These are phyloP conservation scores for Neolentinus lepideus DNA, from an alignment of 1,284 basidiomycete species.

Conservation along the genomic window DNA sequence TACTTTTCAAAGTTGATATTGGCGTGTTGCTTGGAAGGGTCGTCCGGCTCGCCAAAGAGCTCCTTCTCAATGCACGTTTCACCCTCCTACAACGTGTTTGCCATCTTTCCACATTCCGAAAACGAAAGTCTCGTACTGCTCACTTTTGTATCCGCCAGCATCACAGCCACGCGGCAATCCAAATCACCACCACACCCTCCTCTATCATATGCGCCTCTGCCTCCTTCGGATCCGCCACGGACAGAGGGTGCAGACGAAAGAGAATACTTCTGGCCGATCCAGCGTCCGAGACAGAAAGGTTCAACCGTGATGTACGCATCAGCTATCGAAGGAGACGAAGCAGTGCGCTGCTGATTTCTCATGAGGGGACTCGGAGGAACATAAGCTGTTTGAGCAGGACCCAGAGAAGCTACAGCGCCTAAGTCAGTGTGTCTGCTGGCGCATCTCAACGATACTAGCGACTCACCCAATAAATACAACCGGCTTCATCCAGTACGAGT, in stretches of 20 bases:
- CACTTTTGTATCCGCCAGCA: constrained; percentile 32
- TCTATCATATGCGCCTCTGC: constrained; percentile 32
- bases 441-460: constrained; percentile 24
- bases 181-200: constrained; percentile 14
- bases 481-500: too few species aligned
- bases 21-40: constrained; percentile 82
- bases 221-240: constrained; percentile 44
- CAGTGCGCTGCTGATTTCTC: constrained; percentile 76
- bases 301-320: constrained; percentile 32
- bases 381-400: constrained; percentile 79
- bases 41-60: constrained; percentile 86
- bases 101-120: constrained; percentile 88
- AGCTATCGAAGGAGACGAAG: constrained; percentile 41
- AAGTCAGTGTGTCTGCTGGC: constrained; percentile 2
- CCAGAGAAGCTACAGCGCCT: constrained; percentile 47
- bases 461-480: constrained; percentile 69
- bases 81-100: constrained; percentile 73
- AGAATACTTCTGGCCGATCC: constrained; percentile 70
- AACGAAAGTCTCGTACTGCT: constrained; percentile 52
- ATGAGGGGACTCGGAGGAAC: constrained; percentile 92
- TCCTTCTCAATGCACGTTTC: constrained; percentile 93
- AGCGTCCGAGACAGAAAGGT: constrained; percentile 8
- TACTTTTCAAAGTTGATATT: constrained; percentile 99
- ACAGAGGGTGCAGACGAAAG: constrained; percentile 46
- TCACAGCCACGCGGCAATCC: constrained; percentile 16